Evolutionary conservation across 1,284 basidiomycete species (phyloP).

Genomic region (Ceratobasidium sp.): DNA sequence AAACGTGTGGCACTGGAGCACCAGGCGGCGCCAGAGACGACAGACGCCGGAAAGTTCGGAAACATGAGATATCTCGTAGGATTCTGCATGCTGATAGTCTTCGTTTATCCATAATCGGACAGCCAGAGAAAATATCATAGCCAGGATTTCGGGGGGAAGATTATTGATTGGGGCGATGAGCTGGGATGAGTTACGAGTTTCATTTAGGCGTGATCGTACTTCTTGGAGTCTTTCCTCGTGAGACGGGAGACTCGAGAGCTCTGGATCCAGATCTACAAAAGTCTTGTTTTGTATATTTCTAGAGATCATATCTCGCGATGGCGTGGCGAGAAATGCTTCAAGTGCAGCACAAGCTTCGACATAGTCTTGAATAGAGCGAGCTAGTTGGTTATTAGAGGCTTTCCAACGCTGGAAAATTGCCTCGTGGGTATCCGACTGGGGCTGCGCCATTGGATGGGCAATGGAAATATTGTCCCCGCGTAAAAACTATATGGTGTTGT

Average conservation of each 20-base stretch:
- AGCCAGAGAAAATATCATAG: neutral
- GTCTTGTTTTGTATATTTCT: neutral
- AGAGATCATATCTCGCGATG: neutral
- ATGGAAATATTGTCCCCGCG: no score
- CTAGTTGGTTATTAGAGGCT: neutral
- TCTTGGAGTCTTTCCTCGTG: neutral
- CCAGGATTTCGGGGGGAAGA: neutral
- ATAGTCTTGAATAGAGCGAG: neutral
- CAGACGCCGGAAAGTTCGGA: neutral
- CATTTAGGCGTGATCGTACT: neutral
- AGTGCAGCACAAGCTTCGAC: neutral
- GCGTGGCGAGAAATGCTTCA: neutral
- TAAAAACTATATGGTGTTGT: no score
- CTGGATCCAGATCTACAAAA: neutral
- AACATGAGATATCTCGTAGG: no score
- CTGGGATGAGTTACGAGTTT: neutral
- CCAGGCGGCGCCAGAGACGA: constrained; percentile 1
- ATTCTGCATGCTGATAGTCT: neutral
- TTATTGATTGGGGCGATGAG: neutral
- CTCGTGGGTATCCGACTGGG: neutral
- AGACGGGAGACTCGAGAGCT: neutral
- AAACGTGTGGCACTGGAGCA: neutral
- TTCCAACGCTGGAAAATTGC: neutral
- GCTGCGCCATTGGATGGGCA: neutral
- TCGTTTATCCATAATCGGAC: neutral